Percentiles rank a stretch among this genome's conserved stretches.
These are phyloP conservation scores for Aspergillus sp. DNA, from an alignment of 2,329 filamentous ascomycete genomes.

Conservation along the genomic window DNA sequence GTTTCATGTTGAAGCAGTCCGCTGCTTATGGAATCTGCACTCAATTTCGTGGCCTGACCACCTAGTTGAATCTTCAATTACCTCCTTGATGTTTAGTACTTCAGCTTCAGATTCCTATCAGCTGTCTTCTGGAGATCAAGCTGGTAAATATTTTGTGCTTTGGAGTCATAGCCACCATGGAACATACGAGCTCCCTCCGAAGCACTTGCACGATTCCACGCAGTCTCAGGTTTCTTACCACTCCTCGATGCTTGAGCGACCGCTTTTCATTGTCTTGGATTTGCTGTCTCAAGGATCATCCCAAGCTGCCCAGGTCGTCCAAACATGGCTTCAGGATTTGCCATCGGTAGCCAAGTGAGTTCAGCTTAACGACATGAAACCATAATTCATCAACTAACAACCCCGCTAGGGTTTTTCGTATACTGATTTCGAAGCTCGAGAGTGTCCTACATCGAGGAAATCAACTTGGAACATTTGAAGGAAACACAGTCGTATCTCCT, in stretches of 20 bases:
- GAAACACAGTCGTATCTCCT: conserved; percentile 51
- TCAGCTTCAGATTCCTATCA: conserved; percentile 30
- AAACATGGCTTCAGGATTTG: conserved; percentile 73
- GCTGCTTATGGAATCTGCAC: conserved; percentile 84
- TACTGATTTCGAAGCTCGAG: conserved; percentile 41
- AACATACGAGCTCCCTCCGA: conserved; percentile 41
- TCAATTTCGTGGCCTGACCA: conserved; percentile 69
- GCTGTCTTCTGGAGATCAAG: conserved; percentile 39
- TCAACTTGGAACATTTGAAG: conserved; percentile 28
- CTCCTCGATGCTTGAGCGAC: conserved; percentile 73
- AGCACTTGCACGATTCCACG: conserved; percentile 34
- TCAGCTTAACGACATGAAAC: background rate
- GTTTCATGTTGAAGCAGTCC: conserved; percentile 90
- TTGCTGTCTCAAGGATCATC: conserved; percentile 72
- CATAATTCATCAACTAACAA: conserved; percentile 8
- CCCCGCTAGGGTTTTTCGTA: conserved; percentile 39
- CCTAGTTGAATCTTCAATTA: conserved; percentile 79
- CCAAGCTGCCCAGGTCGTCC: conserved; percentile 75
- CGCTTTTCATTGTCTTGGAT: conserved; percentile 81
- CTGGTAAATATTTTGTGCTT: conserved; percentile 46
- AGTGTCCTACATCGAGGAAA: conserved; percentile 34
- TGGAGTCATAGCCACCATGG: conserved; percentile 50
- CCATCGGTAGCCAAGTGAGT: conserved; percentile 57
- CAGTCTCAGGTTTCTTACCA: conserved; percentile 40
- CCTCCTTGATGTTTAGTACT: conserved; percentile 66